Percentiles rank a stretch among this genome's conserved stretches.
These are phyloP conservation scores for Noccaea bulbosa DNA, from an alignment of 345 rosid species.

Conservation along the genomic window DNA sequence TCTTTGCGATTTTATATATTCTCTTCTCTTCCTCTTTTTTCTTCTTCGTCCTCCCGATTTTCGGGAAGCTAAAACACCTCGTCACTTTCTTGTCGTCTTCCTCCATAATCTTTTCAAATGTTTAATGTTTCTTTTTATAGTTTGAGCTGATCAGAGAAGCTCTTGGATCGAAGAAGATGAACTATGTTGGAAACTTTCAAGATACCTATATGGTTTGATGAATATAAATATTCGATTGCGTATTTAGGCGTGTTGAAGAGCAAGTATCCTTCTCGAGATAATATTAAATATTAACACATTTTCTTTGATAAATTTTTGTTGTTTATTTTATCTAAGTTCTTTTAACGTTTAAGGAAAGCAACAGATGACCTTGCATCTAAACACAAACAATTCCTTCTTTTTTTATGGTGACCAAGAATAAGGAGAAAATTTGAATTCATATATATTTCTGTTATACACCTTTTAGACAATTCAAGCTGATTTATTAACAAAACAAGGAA, in stretches of 20 bases:
- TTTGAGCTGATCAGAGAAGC: constrained; percentile 11
- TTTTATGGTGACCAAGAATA: neutral
- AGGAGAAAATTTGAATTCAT: neutral
- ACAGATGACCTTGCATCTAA: constrained; percentile 8
- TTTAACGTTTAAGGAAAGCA: constrained; percentile 43
- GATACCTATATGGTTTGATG: constrained; percentile 11
- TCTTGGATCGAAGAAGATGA: constrained; percentile 20
- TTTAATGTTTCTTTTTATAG: constrained; percentile 16
- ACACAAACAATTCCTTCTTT: constrained; percentile 3
- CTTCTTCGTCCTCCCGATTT: constrained; percentile 36
- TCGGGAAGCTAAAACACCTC: constrained; percentile 40
- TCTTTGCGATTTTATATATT: constrained; percentile 46
- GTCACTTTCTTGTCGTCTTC: constrained; percentile 37
- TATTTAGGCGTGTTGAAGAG: constrained; percentile 31
- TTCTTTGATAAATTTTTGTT: neutral
- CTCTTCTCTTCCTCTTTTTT: constrained; percentile 39
- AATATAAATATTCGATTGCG: constrained; percentile 20
- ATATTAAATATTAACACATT: constrained; percentile 2
- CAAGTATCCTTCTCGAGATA: constrained; percentile 16
- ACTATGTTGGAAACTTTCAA: neutral
- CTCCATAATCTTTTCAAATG: constrained; percentile 30
- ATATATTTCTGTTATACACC: neutral
- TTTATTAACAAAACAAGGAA: neutral
- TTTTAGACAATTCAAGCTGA: neutral
- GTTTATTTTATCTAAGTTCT: neutral